These are phyloP conservation scores for Penicillium dipodomyicola DNA, from an alignment of 495 filamentous ascomycete genomes.

Conservation along the genomic window DNA sequence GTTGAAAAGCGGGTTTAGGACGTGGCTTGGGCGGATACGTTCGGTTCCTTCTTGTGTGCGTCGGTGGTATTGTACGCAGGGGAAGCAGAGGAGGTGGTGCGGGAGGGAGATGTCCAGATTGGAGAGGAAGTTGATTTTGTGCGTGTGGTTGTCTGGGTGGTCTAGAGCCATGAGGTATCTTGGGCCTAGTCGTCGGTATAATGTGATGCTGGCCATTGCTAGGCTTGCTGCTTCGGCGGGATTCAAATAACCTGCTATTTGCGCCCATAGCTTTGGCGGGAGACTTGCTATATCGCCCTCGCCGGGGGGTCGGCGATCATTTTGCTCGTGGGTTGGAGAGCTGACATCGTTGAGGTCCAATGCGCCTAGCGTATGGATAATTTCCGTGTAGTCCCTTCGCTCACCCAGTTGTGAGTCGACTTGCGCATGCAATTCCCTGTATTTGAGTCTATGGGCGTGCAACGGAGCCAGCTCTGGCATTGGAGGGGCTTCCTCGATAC, in stretches of 20 bases:
- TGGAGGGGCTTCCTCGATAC: slow-evolving; percentile 34
- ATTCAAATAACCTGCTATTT: slow-evolving; percentile 39
- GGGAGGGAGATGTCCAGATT: slow-evolving; percentile 46
- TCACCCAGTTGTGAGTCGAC: slow-evolving; percentile 51
- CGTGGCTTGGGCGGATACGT: slow-evolving; percentile 44
- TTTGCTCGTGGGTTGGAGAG: slow-evolving; percentile 17
- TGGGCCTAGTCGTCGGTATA: slow-evolving; percentile 42
- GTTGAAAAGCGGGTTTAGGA: slow-evolving; percentile 51
- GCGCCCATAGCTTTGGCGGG: slow-evolving; percentile 42
- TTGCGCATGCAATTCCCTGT: slow-evolving; percentile 29
- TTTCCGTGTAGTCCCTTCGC: slow-evolving; percentile 45
- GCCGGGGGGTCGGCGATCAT: slow-evolving; percentile 36
- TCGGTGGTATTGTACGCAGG: slow-evolving; percentile 52
- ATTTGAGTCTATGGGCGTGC: slow-evolving; percentile 41
- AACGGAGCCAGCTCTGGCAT: slow-evolving; percentile 40
- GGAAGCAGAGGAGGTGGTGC: slow-evolving; percentile 55
- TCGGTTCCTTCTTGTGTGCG: slow-evolving; percentile 50
- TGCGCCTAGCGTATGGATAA: slow-evolving; percentile 47
- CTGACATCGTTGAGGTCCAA: slow-evolving; percentile 33
- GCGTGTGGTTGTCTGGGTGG: slow-evolving; percentile 34
- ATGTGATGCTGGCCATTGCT: slow-evolving; percentile 45
- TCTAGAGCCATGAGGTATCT: slow-evolving; percentile 34
- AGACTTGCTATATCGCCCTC: slow-evolving; percentile 46
- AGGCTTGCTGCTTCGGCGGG: slow-evolving; percentile 48
- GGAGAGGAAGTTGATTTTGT: slow-evolving; percentile 47